A percentile compares a stretch with the other conserved stretches of the same genome.
These are phyloP conservation scores for Colletotrichum sidae DNA, from an alignment of 2,329 filamentous ascomycete genomes.

Conservation along the genomic window DNA sequence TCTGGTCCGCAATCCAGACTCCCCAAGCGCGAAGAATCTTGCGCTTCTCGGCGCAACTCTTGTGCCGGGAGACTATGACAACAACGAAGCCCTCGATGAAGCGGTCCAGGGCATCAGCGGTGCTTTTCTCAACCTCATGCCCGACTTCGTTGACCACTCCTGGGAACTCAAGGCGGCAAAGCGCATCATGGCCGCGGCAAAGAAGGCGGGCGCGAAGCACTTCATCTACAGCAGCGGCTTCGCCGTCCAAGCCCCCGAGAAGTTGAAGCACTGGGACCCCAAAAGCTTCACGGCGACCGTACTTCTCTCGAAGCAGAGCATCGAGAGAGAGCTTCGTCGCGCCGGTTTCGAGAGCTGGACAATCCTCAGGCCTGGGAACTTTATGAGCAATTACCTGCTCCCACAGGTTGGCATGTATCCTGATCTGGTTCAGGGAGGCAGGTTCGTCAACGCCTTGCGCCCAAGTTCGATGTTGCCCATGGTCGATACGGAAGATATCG, in stretches of 20 bases:
- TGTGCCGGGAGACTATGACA: slow-evolving; percentile 48
- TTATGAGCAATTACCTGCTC: slow-evolving; percentile 62
- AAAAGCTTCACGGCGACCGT: slow-evolving; percentile 44
- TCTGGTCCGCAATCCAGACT: slow-evolving; percentile 46
- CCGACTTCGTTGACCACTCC: slow-evolving; percentile 45
- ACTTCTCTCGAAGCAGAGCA: slow-evolving; percentile 52
- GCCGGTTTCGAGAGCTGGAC: slow-evolving; percentile 57
- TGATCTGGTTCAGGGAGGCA: slow-evolving; percentile 50
- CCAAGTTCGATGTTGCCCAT: slow-evolving; percentile 53
- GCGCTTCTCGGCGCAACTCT: slow-evolving; percentile 47
- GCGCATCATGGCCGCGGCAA: slow-evolving; percentile 50
- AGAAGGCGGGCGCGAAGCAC: slow-evolving; percentile 50
- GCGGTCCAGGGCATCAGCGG: slow-evolving; percentile 45
- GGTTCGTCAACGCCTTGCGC: slow-evolving; percentile 50
- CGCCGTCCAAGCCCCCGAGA: slow-evolving; percentile 44
- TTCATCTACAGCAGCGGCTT: slow-evolving; percentile 52
- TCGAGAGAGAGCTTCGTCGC: slow-evolving; percentile 53
- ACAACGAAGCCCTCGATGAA: slow-evolving; percentile 43
- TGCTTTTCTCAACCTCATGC: slow-evolving; percentile 50
- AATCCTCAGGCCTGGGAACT: slow-evolving; percentile 61
- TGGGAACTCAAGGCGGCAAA: slow-evolving; percentile 46
- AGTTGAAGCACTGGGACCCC: slow-evolving; percentile 43
- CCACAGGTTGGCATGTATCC: slow-evolving; percentile 55
- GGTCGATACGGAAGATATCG: slow-evolving; percentile 61
- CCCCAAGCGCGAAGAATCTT: slow-evolving; percentile 45